phyloP scores from a whole-genome alignment of 768 basidiomycete genomes.

The Phylloporus sp. region DNA sequence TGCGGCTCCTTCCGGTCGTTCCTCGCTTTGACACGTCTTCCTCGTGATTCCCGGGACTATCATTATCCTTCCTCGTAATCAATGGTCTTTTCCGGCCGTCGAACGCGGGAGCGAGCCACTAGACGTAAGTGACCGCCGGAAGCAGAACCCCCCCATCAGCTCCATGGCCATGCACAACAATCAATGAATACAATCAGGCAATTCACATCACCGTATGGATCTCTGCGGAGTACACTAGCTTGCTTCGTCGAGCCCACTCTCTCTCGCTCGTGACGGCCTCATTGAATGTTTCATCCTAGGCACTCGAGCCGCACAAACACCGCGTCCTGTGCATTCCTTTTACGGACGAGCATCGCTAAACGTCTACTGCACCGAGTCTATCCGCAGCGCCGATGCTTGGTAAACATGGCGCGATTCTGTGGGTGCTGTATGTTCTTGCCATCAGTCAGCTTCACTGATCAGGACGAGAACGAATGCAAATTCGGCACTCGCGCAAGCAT shows the following conservation, averaged over 20 bases:
- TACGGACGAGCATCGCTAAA: background rate
- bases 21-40: slow-evolving; percentile 14
- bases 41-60: slow-evolving; percentile 19
- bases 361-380: too few species aligned
- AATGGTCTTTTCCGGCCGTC: slow-evolving; percentile 15
- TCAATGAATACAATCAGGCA: slow-evolving; percentile 21
- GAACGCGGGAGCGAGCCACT: slow-evolving; percentile 30
- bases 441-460: slow-evolving; percentile 19
- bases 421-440: slow-evolving; percentile 18
- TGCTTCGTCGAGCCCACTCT: slow-evolving; percentile 14
- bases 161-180: slow-evolving; percentile 18
- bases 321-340: slow-evolving; percentile 27
- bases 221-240: slow-evolving; percentile 15
- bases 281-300: slow-evolving; percentile 16
- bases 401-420: slow-evolving; percentile 21
- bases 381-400: slow-evolving; percentile 20
- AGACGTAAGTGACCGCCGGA: slow-evolving; percentile 29
- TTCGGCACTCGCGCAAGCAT: slow-evolving; percentile 25
- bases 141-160: slow-evolving; percentile 22
- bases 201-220: slow-evolving; percentile 12
- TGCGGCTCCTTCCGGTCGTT: slow-evolving; percentile 15
- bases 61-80: slow-evolving; percentile 17
- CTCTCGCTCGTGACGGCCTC: slow-evolving; percentile 4
- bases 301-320: slow-evolving; percentile 25
- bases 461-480: slow-evolving; percentile 28